Evolutionary conservation across 164 flowering plant species (phyloP).

Genomic region (Kingdonia uniflora): DNA sequence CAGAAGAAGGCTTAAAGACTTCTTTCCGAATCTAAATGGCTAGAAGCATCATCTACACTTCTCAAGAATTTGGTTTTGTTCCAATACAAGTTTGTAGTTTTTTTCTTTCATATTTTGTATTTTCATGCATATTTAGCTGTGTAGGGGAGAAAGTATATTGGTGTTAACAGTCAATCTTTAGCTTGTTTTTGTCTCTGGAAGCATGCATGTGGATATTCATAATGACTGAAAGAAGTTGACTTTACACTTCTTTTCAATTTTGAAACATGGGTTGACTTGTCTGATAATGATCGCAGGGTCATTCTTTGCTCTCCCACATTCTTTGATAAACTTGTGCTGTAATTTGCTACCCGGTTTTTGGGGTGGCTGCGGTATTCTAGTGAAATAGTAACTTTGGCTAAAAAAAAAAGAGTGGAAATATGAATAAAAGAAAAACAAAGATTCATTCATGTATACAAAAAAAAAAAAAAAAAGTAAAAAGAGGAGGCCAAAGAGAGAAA

Average conservation of each 20-base stretch:
- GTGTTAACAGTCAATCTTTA: background rate
- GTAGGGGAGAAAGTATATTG: too few species aligned
- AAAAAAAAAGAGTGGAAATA: background rate
- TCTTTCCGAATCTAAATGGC: too few species aligned
- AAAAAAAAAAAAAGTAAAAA: background rate
- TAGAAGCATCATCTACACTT: too few species aligned
- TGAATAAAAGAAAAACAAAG: background rate
- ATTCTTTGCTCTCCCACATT: conserved; percentile 7
- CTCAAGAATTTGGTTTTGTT: too few species aligned
- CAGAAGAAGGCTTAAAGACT: too few species aligned
- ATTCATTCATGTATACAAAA: background rate
- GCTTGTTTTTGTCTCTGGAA: background rate
- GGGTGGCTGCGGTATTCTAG: background rate
- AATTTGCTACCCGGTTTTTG: background rate
- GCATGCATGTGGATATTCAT: conserved; percentile 1
- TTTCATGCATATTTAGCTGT: too few species aligned
- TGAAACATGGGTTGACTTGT: conserved; percentile 5
- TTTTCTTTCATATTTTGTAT: too few species aligned
- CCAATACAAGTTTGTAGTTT: too few species aligned
- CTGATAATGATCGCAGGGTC: conserved; percentile 11
- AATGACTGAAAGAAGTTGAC: background rate
- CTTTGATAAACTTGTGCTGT: conserved; percentile 14
- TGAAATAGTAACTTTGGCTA: background rate
- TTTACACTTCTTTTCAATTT: background rate
- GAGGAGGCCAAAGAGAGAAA: background rate